Evolutionary conservation across 139 green algal genomes (phyloP).

Genomic region (Chlorella sorokiniana): DNA sequence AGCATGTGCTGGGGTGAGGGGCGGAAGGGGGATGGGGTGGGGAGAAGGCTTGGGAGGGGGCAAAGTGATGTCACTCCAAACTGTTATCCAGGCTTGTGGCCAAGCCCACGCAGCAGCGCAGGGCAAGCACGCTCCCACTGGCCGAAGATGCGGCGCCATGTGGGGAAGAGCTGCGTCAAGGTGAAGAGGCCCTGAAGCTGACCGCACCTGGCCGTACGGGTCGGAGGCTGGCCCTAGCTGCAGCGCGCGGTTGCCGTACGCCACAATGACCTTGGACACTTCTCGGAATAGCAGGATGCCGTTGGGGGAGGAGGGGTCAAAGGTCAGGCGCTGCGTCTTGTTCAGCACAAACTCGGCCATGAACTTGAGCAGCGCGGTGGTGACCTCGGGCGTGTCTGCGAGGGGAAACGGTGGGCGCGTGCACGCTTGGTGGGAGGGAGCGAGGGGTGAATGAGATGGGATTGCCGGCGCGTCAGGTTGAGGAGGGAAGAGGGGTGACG

Average conservation of each 20-base stretch:
- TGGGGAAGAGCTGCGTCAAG: too few relatives aligned
- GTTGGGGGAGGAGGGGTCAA: slow-evolving; percentile 94
- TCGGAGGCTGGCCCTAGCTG: slow-evolving; percentile 44
- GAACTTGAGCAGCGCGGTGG: slow-evolving; percentile 96
- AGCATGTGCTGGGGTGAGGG: too few relatives aligned
- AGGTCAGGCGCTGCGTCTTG: slow-evolving; percentile 95
- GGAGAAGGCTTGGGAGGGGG: too few relatives aligned
- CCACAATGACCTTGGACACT: slow-evolving; percentile 79
- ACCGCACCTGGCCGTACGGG: slow-evolving; percentile 58
- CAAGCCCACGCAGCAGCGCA: too few relatives aligned
- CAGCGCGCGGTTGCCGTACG: slow-evolving; percentile 80
- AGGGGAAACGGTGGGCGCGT: not conserved
- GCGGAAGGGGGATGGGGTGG: too few relatives aligned
- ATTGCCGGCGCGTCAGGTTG: not conserved
- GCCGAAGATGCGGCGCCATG: too few relatives aligned
- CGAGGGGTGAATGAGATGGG: not conserved
- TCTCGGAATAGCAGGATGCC: slow-evolving; percentile 94
- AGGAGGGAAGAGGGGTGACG: not conserved
- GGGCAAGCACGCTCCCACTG: too few relatives aligned
- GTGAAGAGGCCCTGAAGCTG: too few relatives aligned
- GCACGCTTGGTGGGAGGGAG: too few relatives aligned
- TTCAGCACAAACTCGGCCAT: slow-evolving; percentile 96
- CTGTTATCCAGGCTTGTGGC: too few relatives aligned
- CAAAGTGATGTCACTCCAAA: too few relatives aligned
- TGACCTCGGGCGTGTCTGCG: slow-evolving; percentile 67